Base-by-base conservation (phyloP, 2,329 filamentous ascomycete genomes). In the Venturia nashicola region DNA sequence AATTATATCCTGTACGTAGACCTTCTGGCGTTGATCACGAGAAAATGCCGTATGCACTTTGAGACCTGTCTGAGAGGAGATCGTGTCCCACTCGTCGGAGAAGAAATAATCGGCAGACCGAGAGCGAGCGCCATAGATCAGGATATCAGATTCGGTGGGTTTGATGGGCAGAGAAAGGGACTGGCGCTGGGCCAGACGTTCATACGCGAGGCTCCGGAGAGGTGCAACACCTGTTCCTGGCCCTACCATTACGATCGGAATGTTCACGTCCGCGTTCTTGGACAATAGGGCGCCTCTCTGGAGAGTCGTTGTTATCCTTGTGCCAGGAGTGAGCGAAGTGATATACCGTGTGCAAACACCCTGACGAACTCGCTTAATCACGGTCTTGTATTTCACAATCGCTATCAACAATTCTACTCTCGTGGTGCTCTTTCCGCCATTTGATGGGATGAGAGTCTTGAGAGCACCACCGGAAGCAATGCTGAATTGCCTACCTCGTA, bases 281-380 rank as follows among this genome's bases (percentile, higher is more conserved):
- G 73, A 77, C 71, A 74, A 79, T 32, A 83, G 72, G 18, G 82
- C 76, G 66, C 82, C 78, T 72, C 81, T 76, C 76, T 82, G 75
- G 67, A 86, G 70, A 2, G 80, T 78, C 18, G 95, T 80, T 32
- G 75, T 79, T 18, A 96, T 76, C 0, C 75, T 74, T 11, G 86
- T 84, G 0, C 82, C 82, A 0, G 79, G 76, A 5, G 75, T 73
- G 0, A 97, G 80, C 5, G 81, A 79, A 23, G 87, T 82, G 20
- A 97, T 80, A 72, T 97, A 97, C 32, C 90, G 84, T 5, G 94
- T 96, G 74, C 92, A 97, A 59, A 99, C 86, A 1, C 94, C 94
- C 70, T 93, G 83, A 20, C 94, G 84, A 3, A 89, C 87, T 66
- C 89, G 88, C 70, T 89, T 90, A 65, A 96, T 88, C 36, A 96